Conservation (phyloP, 305 asterid genomes). For the Withania somnifera region DNA sequence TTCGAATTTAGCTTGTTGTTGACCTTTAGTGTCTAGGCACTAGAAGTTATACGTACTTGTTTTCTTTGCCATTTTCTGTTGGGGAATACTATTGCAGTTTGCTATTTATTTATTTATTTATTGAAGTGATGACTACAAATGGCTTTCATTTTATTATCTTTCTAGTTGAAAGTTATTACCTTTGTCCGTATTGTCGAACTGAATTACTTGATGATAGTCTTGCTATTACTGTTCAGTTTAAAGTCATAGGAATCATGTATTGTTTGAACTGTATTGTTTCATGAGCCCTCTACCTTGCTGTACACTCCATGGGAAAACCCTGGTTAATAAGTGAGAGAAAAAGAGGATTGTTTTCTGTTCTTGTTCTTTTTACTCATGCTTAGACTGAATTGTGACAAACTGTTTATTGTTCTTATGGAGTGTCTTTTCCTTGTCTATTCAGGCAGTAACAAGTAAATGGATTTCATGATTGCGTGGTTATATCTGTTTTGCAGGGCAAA, state of each 20-base stretch:
- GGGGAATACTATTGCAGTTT: neutral
- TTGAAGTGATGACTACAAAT: neutral
- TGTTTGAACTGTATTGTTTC: neutral
- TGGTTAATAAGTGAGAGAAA: neutral
- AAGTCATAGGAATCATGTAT: neutral
- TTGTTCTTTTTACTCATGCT: neutral
- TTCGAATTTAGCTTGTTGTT: neutral
- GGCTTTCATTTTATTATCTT: no score
- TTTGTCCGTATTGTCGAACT: neutral
- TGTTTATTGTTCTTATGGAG: neutral
- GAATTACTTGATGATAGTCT: neutral
- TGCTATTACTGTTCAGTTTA: neutral
- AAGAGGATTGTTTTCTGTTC: neutral
- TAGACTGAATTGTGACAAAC: neutral
- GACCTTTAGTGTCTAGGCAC: neutral
- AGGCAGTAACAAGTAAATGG: neutral
- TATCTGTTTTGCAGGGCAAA: slow-evolving; percentile 44
- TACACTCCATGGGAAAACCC: neutral
- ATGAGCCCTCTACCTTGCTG: neutral
- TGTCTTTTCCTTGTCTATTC: neutral
- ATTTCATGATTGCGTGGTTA: neutral
- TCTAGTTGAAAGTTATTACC: neutral
- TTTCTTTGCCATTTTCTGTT: neutral
- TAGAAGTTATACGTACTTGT: neutral
- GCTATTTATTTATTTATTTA: neutral